phyloP scores from a whole-genome alignment of 257 asterid species.

The Ehretia macrophylla region DNA sequence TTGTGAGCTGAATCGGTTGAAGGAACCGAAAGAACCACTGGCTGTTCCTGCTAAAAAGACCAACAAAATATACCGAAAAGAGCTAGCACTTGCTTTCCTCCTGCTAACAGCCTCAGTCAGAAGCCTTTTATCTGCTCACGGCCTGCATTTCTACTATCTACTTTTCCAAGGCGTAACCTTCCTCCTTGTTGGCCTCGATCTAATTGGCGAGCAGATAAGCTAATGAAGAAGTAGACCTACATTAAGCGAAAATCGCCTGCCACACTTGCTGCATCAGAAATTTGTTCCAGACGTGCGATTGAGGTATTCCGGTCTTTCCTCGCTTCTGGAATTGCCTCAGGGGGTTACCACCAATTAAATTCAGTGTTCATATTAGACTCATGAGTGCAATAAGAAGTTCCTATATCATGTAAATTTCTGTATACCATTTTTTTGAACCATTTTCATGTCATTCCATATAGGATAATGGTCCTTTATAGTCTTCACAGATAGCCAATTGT shows the following conservation, averaged over 20 bases:
- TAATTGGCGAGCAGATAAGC: slow-evolving; percentile 67
- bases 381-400: slow-evolving; percentile 10
- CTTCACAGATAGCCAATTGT: slow-evolving; percentile 22
- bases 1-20: slow-evolving; percentile 27
- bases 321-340: slow-evolving; percentile 1
- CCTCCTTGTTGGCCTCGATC: slow-evolving; percentile 61
- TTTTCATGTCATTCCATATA: slow-evolving; percentile 17
- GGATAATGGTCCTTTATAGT: slow-evolving; percentile 23
- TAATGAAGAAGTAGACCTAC: slow-evolving; percentile 13
- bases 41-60: slow-evolving; percentile 32
- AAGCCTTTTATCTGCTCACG: slow-evolving; percentile 71
- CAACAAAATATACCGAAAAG: slow-evolving; percentile 67
- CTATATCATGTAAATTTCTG: slow-evolving; percentile 5
- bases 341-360: neutral
- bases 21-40: slow-evolving; percentile 19
- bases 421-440: slow-evolving; percentile 3
- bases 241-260: neutral
- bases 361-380: slow-evolving; percentile 15
- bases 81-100: slow-evolving; percentile 62
- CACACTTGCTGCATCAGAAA: neutral
- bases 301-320: neutral
- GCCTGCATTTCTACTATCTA: slow-evolving; percentile 71
- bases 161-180: slow-evolving; percentile 75
- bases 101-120: slow-evolving; percentile 59
- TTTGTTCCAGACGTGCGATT: neutral